A percentile compares a stretch with the other conserved stretches of the same genome.
Evolutionary conservation across 2,329 filamentous ascomycete species (phyloP).

Genomic region (Colletotrichum viniferum): DNA sequence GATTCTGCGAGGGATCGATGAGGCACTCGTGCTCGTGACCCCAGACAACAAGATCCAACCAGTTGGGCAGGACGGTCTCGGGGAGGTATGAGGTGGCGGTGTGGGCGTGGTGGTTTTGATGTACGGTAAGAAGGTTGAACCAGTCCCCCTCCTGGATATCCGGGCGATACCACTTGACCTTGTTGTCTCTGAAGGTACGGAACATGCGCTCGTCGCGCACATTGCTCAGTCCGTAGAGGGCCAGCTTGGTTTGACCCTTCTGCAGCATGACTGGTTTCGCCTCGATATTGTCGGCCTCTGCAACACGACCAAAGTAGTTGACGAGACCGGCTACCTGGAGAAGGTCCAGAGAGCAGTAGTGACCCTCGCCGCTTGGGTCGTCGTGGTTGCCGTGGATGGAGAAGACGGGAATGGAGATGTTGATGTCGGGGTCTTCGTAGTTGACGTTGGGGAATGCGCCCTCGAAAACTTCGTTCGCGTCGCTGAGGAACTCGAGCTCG

Average conservation of each 20-base stretch:
- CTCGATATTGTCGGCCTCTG: constrained; percentile 91
- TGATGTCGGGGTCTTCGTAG: constrained; percentile 97
- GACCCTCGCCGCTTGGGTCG: constrained; percentile 94
- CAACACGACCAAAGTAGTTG: constrained; percentile 94
- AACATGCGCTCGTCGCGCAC: constrained; percentile 95
- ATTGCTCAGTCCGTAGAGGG: constrained; percentile 93
- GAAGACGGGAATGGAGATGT: constrained; percentile 95
- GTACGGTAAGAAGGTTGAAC: constrained; percentile 95
- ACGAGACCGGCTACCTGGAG: constrained; percentile 89
- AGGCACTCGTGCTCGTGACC: constrained; percentile 97
- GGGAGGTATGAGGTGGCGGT: constrained; percentile 93
- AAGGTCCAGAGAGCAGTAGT: constrained; percentile 88
- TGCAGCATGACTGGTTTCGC: constrained; percentile 92
- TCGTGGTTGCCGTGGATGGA: constrained; percentile 99
- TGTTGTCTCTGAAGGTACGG: constrained; percentile 88
- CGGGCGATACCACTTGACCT: constrained; percentile 92
- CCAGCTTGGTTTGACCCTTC: constrained; percentile 91
- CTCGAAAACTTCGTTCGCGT: constrained; percentile 89
- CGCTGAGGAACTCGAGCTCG: constrained; percentile 91
- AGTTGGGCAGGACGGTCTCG: constrained; percentile 89
- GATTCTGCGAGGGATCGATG: constrained; percentile 82
- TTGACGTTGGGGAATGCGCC: constrained; percentile 93
- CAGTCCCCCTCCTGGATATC: constrained; percentile 82
- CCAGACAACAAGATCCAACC: constrained; percentile 92
- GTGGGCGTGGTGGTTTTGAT: constrained; percentile 94